Base-by-base conservation (phyloP, 805 yeast species). In the Wickerhamiella allomyrinae region DNA sequence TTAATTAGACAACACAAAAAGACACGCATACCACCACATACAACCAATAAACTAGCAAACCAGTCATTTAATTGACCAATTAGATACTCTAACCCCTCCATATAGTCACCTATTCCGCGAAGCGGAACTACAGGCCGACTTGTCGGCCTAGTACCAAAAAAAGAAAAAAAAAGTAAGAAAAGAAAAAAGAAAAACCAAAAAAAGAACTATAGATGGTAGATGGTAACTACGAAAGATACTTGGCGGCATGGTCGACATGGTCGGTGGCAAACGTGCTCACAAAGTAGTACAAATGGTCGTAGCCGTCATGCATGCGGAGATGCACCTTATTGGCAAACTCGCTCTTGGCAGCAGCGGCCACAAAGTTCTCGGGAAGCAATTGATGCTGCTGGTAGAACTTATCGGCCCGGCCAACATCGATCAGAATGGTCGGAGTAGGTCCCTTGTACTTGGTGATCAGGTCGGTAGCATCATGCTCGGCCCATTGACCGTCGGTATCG, bases 261-360 rank as follows among this genome's bases (percentile, higher is more conserved):
- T 76, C 82, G 43, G 73, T 79, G 10, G 79, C 79, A 60, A 86
- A 87, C 0, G 83, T 62, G 41, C 87, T 71, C 43, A 89, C 71
- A 59, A 86, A 89, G 61, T 73, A 91, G 66, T 87, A 89, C 39
- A 87, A 79, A 58, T 89, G 98, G 56, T 91, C 96, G 56, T 76
- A 89, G 3, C 87, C 95, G 1, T 81, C 86, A 15, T 73, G 94
- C 27, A 74, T 53, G 22, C 74, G 63, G 39, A 81, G 59, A 23
- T 72, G 65, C 44, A 89, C 69, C 42, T 73, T 68, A 4, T 76
- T 81, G 44, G 71, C 71, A 60, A 79, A 78, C 6, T 62, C 59
- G 1, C 81, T 65, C 23, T 70, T 72, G 50, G 74, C 66, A 5
- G 78, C 69, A 2, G 74, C 71, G 7, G 80, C 79, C 39, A 68